Evolutionary conservation across 1,284 basidiomycete species (phyloP), one percentile per base, ranked within the genome.

Genomic region (Ustilago bromivora): DNA sequence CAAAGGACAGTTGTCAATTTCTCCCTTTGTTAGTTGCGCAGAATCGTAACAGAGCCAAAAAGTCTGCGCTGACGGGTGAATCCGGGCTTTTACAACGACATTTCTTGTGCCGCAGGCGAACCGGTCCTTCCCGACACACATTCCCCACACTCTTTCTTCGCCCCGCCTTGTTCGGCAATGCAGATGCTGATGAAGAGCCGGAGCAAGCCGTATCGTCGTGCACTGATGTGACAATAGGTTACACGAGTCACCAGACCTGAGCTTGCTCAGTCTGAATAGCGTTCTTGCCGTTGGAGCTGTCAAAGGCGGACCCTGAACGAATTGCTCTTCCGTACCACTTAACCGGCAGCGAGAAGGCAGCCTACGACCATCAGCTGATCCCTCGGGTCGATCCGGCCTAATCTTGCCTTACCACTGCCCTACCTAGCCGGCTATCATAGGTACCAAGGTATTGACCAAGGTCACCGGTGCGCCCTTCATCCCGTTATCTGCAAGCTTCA

Each of bases 221-320:
- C 12, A 28, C 9, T 17, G 13, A 28, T 13, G 36, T 28, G 19
- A 36, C 17, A 40, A 34, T 3, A 19, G 31, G 38, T 55, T 35
- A 56, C 19, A 40, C 17, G 43, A 46, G 10, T 23, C 43, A 6
- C 7, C 8, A 19, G 13, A 19, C 17, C 7, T 19, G 23, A 11
- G 19, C 19, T 49, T 51, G 38, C 10, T 17, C 38, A 11, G 10
- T 40, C 38, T 51, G 49, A 15, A 8, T 2, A 40, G 12, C 9
- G 6, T 51, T 28, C 23, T 11, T 51, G 13, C 49, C 49, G 49
- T 51, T 32, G 31, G 31, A 51, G 49, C 49, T 32, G 23, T 51
- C 49, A 17, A 11, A 19, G 54, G 2, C 41, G 56, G 56, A 57
- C 56, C 56, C 56, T 57, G 19, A 57, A 57, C 23, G 15, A 17